Percentiles rank a stretch among this genome's conserved stretches.
These are phyloP conservation scores for Vicia faba DNA, from an alignment of 306 rosid species.

Conservation along the genomic window DNA sequence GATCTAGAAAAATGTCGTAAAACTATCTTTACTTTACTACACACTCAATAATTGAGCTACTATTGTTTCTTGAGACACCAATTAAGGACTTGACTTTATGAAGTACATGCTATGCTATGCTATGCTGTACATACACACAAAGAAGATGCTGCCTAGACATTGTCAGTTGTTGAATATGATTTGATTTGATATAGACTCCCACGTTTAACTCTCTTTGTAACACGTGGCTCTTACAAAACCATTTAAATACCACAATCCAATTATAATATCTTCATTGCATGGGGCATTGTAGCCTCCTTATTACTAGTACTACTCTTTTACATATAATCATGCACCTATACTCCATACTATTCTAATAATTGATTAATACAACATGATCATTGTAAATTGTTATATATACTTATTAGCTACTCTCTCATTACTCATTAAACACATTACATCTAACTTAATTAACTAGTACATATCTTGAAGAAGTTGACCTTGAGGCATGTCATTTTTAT, in stretches of 20 bases:
- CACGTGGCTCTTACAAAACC: not conserved
- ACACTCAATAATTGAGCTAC: not conserved
- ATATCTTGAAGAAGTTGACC: constrained; percentile 38
- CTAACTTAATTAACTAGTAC: not conserved
- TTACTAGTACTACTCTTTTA: not conserved
- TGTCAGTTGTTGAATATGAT: constrained; percentile 6
- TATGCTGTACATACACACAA: not conserved
- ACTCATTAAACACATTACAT: not conserved
- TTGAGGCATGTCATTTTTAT: not conserved
- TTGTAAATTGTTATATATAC: constrained; percentile 6
- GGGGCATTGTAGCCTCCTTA: not conserved
- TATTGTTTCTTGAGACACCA: not conserved
- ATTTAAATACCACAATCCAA: not conserved
- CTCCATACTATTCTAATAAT: too few species aligned
- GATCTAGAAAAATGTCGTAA: not conserved
- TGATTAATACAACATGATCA: not conserved
- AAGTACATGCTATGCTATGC: too few species aligned
- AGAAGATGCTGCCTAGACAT: not conserved
- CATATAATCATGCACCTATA: constrained; percentile 4
- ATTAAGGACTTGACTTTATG: not conserved
- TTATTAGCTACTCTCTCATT: constrained; percentile 16
- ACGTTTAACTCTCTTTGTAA: not conserved
- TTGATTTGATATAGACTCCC: not conserved
- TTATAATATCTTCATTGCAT: not conserved
- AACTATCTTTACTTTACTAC: not conserved